Base-by-base conservation (phyloP, 352 stramenopile genomes). In the Albugo candida region DNA sequence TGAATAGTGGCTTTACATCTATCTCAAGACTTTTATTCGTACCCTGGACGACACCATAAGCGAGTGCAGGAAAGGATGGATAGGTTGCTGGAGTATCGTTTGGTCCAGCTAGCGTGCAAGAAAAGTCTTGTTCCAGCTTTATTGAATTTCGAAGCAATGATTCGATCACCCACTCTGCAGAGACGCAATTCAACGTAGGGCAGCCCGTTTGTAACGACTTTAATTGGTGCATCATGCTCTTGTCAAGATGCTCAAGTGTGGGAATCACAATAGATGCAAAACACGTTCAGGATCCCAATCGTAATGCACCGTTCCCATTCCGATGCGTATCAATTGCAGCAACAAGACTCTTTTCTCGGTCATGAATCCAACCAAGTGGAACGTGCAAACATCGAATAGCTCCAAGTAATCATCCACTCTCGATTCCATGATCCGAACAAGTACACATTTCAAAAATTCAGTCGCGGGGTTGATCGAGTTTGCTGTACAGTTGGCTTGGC, bases 291-390 rank as follows among this genome's bases (percentile, higher is more conserved):
- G 17, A 19, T 71, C 63, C 46, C 81, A 51, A 19, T 73, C 58
- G 39, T 81, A 65, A 45, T 77, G 82, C 36, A 81, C 74, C 38
- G 70, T 75, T 20, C 74, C 74, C 70, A 83, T 80, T 10, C 63
- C 63, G n/a, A 59, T 62, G 13, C 74, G 70, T 48, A 83, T 62
- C 19, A 86, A 40, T 17, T 44, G 49, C 48, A 80, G 68, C 24
- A 86, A 35, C 19, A 59, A 20, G 0, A 49, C 41, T 20, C 65
- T 57, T 49, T 70, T 63, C 16, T 64, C 59, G 10, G 58, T 46
- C 1, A 58, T 49, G 17, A 83, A 86, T 0, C 74, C 74, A 2
- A 81, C 37, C 3, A 86, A 35, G 27, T 69, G 66, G 41, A 86
- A 50, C 11, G 72, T 63, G 40, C 74, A 86, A 5, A 61, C 64